Conservation (phyloP, 306 rosid genomes). For the Corylus avellana region DNA sequence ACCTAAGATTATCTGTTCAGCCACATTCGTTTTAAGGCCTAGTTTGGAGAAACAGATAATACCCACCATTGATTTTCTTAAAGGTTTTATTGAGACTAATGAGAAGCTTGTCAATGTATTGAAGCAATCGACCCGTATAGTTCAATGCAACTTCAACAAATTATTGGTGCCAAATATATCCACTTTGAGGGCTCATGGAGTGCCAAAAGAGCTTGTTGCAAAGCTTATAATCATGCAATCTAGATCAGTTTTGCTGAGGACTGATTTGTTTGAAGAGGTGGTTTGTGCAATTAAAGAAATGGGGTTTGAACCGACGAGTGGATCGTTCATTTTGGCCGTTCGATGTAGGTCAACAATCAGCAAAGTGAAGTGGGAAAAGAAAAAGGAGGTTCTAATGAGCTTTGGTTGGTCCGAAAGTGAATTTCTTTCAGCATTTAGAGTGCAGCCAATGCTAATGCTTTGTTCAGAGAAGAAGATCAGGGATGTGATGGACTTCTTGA, state of each 20-base stretch:
- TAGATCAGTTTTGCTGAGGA: neutral
- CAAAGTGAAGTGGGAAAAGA: slow-evolving; percentile 6
- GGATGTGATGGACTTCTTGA: slow-evolving; percentile 7
- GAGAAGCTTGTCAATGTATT: neutral
- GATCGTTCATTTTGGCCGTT: neutral
- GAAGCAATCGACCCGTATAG: neutral
- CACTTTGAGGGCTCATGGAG: slow-evolving; percentile 6
- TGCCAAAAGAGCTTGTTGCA: neutral
- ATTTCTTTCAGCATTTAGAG: neutral
- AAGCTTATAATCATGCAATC: neutral
- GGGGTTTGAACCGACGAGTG: neutral
- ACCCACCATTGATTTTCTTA: neutral
- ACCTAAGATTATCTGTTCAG: neutral
- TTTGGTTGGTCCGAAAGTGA: neutral
- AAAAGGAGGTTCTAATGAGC: neutral
- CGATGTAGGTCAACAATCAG: neutral
- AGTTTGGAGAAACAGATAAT: neutral
- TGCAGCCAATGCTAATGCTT: neutral
- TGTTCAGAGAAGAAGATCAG: neutral
- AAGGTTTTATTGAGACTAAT: neutral
- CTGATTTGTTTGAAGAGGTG: slow-evolving; percentile 1
- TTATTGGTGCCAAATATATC: neutral
- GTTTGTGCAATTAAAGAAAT: slow-evolving; percentile 2
- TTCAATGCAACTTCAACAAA: neutral
- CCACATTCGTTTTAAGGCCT: neutral